Evolutionary conservation across 768 basidiomycete genomes (phyloP).

Genomic region (Mycena epipterygia): DNA sequence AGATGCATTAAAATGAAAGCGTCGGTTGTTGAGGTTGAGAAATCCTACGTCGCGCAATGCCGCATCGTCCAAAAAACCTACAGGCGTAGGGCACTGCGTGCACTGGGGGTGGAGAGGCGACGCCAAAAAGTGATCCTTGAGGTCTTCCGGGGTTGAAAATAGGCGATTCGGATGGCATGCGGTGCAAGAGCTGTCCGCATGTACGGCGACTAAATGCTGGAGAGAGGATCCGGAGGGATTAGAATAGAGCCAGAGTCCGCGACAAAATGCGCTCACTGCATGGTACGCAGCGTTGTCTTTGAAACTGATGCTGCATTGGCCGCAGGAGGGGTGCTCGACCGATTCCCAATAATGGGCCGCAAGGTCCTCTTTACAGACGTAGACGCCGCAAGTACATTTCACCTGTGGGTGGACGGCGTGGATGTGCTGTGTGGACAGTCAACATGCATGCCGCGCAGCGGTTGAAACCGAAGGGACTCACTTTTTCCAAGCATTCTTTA

Average conservation of each 20-base stretch:
- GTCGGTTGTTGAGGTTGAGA: too few relatives aligned
- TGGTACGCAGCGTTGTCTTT: slow-evolving; percentile 44
- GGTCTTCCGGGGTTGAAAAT: slow-evolving; percentile 52
- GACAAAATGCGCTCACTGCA: slow-evolving; percentile 48
- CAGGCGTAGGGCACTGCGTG: slow-evolving; percentile 53
- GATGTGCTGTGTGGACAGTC: slow-evolving; percentile 7
- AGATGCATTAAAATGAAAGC: too few relatives aligned
- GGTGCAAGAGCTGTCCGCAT: slow-evolving; percentile 52
- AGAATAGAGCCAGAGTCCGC: too few relatives aligned
- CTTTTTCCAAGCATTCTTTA: slow-evolving; percentile 48
- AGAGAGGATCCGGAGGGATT: neutral
- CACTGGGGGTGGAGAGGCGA: slow-evolving; percentile 64
- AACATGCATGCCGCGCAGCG: neutral
- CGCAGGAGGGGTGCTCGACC: slow-evolving; percentile 53
- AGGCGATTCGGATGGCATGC: slow-evolving; percentile 55
- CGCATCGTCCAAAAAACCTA: slow-evolving; percentile 55
- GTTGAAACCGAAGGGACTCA: slow-evolving; percentile 15
- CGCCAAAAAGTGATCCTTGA: slow-evolving; percentile 56
- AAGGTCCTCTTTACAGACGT: slow-evolving; percentile 52
- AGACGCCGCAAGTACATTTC: neutral
- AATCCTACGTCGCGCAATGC: neutral
- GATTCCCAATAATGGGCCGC: slow-evolving; percentile 56
- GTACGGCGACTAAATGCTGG: slow-evolving; percentile 55
- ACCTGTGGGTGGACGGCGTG: neutral
- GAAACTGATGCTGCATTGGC: slow-evolving; percentile 50